Evolutionary conservation across 2,329 filamentous ascomycete species (phyloP).

Genomic region (Tetracladium maxilliforme): DNA sequence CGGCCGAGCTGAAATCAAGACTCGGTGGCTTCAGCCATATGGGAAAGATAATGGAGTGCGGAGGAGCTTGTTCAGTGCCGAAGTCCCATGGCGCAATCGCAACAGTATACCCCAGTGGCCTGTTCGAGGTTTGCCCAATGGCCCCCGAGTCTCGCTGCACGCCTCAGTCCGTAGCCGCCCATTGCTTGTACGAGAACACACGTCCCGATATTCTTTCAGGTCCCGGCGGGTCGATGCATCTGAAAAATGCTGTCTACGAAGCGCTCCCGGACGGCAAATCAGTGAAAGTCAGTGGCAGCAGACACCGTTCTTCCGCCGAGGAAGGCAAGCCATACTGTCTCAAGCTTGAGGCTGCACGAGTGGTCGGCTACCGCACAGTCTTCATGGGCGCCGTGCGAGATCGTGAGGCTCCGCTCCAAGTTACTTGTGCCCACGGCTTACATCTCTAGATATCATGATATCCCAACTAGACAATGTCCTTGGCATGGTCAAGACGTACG

Average conservation of each 20-base stretch:
- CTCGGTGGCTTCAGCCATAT: conserved; percentile 34
- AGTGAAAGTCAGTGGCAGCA: conserved; percentile 22
- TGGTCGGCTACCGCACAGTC: conserved; percentile 26
- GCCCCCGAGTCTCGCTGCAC: conserved; percentile 25
- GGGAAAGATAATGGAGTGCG: conserved; percentile 42
- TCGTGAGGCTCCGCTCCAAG: no score
- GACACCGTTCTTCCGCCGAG: conserved; percentile 16
- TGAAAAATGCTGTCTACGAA: conserved; percentile 24
- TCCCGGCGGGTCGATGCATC: conserved; percentile 30
- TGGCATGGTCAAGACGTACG: conserved; percentile 13
- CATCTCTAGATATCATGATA: conserved; percentile 26
- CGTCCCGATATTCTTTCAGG: conserved; percentile 32
- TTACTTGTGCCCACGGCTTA: no score
- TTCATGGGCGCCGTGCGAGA: conserved; percentile 30
- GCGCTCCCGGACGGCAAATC: conserved; percentile 22
- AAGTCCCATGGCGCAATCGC: conserved; percentile 18
- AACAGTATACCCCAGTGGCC: conserved; percentile 14
- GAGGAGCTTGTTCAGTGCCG: conserved; percentile 21
- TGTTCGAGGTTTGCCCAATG: conserved; percentile 30
- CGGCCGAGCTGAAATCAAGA: no score
- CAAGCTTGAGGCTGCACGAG: conserved; percentile 30
- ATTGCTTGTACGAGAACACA: conserved; percentile 38
- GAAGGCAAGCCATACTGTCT: conserved; percentile 21
- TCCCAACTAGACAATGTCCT: conserved; percentile 20
- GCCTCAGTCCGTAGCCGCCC: conserved; percentile 31